Evolutionary conservation across 371 early-diverging fungal species (phyloP), one percentile per base, ranked within the genome.

Genomic region (Syncephalastrum sp.): DNA sequence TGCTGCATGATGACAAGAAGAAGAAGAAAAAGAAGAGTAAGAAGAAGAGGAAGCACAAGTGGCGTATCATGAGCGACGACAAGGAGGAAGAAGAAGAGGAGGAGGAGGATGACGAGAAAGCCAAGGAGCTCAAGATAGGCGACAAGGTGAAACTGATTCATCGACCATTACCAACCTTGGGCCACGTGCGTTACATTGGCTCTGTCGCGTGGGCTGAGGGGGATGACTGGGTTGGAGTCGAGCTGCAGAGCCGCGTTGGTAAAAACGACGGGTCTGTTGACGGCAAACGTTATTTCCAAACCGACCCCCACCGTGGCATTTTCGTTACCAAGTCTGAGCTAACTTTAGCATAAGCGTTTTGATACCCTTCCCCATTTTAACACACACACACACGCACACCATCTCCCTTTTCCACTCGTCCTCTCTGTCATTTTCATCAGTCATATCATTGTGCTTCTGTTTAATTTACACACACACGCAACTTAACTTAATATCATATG

Each of bases 151-250:
- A 60, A 19, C 47, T 72, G n/a, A 42, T 63, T 16, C 58, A 60
- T 24, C 46, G 72, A 23, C 66, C 69, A 23, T 51, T 65, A 13
- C 69, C 66, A 15, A 61, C 63, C 10, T 58, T 69, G 44, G 72
- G 69, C 4, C 57, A 50, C 14, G 66, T 72, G 10, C 63, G 66
- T 23, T 72, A 58, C 41, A 53, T 65, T 24, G 72, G 72, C 13
- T 33, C 50, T 50, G 61, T 68, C 21, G 38, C 25, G 15, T 51
- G 50, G 49, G 57, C 50, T 27, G 63, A 63, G 49, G 55, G 54
- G 15, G 57, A 60, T 24, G 64, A 41, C 5, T 68, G 66, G 66
- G 51, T 68, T 42, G 72, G 72, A 1, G 61, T 72, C 45, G 72
- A 72, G 54, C 54, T 72, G 21, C 56, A 63, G 21, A 33, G 38